phyloP scores from a whole-genome alignment of 2,329 filamentous ascomycete species.

The Colletotrichum sublineola region DNA sequence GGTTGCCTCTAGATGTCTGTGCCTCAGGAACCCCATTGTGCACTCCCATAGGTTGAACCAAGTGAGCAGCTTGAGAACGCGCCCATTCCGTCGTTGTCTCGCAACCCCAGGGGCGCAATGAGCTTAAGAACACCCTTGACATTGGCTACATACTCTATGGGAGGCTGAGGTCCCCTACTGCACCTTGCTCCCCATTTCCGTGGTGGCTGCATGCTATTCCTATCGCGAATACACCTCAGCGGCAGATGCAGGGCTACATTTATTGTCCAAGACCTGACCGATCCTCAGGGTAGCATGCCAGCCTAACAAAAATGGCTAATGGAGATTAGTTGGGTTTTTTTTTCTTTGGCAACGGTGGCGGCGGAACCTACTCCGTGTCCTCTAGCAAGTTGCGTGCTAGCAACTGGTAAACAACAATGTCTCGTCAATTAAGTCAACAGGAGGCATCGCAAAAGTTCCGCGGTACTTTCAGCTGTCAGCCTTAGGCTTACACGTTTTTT shows the following conservation, averaged over 20 bases:
- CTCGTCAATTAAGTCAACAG: background rate
- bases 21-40: background rate
- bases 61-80: background rate
- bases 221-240: background rate
- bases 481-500: background rate
- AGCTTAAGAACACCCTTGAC: background rate
- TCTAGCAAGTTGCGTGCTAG: background rate
- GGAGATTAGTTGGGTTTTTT: background rate
- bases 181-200: background rate
- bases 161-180: background rate
- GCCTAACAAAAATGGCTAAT: background rate
- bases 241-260: background rate
- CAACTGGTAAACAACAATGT: background rate
- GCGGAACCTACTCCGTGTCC: slow-evolving; percentile 29
- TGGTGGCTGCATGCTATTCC: background rate
- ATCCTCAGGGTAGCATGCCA: background rate
- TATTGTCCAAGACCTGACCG: background rate
- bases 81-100: background rate
- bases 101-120: background rate
- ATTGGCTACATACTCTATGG: too few relatives aligned
- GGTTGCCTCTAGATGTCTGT: background rate
- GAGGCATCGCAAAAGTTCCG: background rate
- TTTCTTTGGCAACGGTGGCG: background rate
- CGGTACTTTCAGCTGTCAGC: slow-evolving; percentile 6
- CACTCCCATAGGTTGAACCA: slow-evolving; percentile 1